Base-by-base conservation (phyloP, 306 rosid species). In the Senna siamea region DNA sequence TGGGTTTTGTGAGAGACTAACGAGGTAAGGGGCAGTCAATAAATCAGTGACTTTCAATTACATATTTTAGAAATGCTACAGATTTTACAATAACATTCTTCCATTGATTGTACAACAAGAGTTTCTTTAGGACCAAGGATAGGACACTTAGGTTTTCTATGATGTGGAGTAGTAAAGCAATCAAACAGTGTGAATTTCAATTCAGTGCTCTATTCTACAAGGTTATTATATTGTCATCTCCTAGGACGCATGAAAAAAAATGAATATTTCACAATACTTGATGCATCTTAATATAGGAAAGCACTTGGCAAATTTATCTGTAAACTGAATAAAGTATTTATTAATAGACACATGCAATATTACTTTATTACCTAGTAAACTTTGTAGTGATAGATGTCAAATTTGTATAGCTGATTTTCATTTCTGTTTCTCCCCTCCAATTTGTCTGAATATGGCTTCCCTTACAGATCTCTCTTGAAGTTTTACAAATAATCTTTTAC, bases 241-340 rank as follows among this genome's bases (percentile, higher is more conserved):
- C 22, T 58, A 46, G 59, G 44, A 58, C 18, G 7, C 47, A 5
- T 55, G 4, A 46, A 46, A 47, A 14, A 38, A 60, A 72, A 30
- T 30, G 47, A 57, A 18, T 60, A 10, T 32, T 2, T 32, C 9
- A 46, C 43, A 34, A 19, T 18, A 52, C 20, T 14, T 9, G 34
- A 7, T 55, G 53, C 34, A 26, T 54, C 50, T 18, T 53, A 44
- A 47, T 28, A 18, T 6, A 43, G 30, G 19, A 10, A 72, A 57
- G 37, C 12, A 17, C 55, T 23, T 44, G 10, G 32, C 17, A 43
- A 40, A 22, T 7, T 2, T 53, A 23, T 52, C 4, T 67, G 26
- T 67, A 19, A 23, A 35, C 51, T 46, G 26, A 67, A 59, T 67
- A 56, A 67, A 19, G 41, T 20, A 54, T 76, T 5, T 32, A 44